Evolutionary conservation across 768 basidiomycete species (phyloP), one percentile per base, ranked within the genome.

Genomic region (Phaeotremella fagi): DNA sequence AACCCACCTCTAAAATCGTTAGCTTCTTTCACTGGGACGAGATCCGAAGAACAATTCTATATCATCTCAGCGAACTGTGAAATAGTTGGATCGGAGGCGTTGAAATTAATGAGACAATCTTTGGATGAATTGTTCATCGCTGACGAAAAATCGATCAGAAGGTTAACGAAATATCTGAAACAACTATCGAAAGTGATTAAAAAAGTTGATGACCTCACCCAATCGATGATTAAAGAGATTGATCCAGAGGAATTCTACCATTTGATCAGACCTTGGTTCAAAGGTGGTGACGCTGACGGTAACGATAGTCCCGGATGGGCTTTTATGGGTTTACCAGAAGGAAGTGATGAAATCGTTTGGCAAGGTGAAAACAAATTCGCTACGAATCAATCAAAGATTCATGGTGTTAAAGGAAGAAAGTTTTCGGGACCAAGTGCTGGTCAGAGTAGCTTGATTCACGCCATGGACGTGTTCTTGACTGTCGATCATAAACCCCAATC

Each of bases 401-500:
- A 49, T 27, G 33, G 54, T 16, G 37, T 28, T 35, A 52, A 55
- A 26, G 61, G 54, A 4, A 41, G 57, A 24, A 72, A 77, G 46
- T 81, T 88, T 35, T 86, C 83, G 53, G 94, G 94, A 0, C 92
- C 94, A 22, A 90, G 88, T 9, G 94, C 90, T 1, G 94, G 94
- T 1, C 94, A 99, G 77, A 90, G 88, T 73, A 85, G 85, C 46
- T 81, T 92, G 50, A 90, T 99, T 79, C 73, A 74, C 52, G 73
- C 73, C 3, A 63, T 74, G 55, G 73, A 74, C 52, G 70, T 72
- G 26, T 74, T 72, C 60, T 54, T 74, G 23, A 71, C 67, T 3
- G 73, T 72, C 57, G 70, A 71, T 45, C 73, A 72, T 61, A 56
- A 88, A 85, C 0, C 49, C 55, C 11, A 27, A 48, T 7, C 16